Evolutionary conservation across 306 rosid genomes (phyloP).

Genomic region (Herpetospermum pedunculosum): DNA sequence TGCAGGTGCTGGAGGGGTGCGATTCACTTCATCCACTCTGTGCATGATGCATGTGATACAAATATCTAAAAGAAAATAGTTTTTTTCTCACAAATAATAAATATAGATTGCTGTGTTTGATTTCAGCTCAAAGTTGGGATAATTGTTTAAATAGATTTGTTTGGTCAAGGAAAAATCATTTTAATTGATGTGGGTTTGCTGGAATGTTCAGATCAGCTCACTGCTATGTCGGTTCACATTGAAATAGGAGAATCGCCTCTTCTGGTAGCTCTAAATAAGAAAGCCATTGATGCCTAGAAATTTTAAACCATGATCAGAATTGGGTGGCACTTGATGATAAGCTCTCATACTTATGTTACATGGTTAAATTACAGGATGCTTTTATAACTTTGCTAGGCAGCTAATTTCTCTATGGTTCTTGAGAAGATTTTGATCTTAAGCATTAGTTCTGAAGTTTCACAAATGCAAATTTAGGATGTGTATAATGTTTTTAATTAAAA

Average conservation of each 20-base stretch:
- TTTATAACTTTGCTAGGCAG: neutral
- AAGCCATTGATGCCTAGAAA: neutral
- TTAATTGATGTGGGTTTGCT: neutral
- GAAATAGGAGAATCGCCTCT: neutral
- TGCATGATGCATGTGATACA: slow-evolving; percentile 7
- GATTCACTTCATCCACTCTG: slow-evolving; percentile 22
- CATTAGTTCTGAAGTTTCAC: neutral
- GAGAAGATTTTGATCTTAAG: neutral
- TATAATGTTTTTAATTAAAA: too few species aligned
- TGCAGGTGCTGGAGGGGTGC: slow-evolving; percentile 99
- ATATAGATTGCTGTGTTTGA: neutral
- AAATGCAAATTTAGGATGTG: too few species aligned
- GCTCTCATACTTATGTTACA: neutral
- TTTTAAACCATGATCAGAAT: neutral
- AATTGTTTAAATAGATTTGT: neutral
- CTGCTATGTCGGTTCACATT: neutral
- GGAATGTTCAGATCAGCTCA: neutral
- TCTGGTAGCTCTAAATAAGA: neutral
- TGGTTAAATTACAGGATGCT: neutral
- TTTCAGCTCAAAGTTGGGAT: neutral
- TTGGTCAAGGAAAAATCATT: neutral
- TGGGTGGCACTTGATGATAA: neutral
- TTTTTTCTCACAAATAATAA: neutral
- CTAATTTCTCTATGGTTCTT: neutral
- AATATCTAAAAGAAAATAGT: neutral